These are phyloP conservation scores for Juncus inflexus DNA, from an alignment of 176 grass and related monocot genomes.

Conservation along the genomic window DNA sequence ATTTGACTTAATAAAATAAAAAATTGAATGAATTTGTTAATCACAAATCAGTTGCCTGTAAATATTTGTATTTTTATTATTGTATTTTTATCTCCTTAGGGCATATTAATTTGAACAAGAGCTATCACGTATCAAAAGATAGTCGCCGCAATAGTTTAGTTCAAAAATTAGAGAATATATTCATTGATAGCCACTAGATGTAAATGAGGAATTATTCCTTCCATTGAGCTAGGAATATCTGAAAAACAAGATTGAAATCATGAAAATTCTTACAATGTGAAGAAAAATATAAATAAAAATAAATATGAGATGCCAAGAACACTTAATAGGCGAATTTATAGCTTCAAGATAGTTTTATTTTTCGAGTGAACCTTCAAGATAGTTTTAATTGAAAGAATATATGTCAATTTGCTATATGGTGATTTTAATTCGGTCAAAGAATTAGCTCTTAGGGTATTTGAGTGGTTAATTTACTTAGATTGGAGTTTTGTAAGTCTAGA, in stretches of 20 bases:
- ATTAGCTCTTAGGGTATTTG: not conserved
- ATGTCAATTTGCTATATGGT: constrained; percentile 28
- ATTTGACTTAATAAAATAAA: too few species aligned
- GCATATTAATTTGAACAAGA: constrained; percentile 48
- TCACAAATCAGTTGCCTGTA: too few species aligned
- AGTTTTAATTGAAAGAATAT: constrained; percentile 39
- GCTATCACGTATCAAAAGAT: constrained; percentile 58
- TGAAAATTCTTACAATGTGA: constrained; percentile 26
- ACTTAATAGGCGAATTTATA: constrained; percentile 46
- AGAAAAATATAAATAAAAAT: constrained; percentile 35
- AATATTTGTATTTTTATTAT: too few species aligned
- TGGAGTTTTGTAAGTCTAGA: constrained; percentile 11
- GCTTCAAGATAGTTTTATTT: constrained; percentile 33
- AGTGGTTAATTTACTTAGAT: not conserved
- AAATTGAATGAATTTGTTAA: too few species aligned
- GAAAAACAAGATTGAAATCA: constrained; percentile 30
- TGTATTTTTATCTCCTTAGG: constrained; percentile 18
- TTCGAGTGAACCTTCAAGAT: constrained; percentile 34
- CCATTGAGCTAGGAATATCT: constrained; percentile 44
- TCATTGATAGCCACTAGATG: constrained; percentile 57
- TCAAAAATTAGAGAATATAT: constrained; percentile 56
- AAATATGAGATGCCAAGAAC: constrained; percentile 54
- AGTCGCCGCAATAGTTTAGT: constrained; percentile 66
- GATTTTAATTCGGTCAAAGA: constrained; percentile 18
- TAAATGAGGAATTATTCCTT: constrained; percentile 21